phyloP scores from a whole-genome alignment of 768 basidiomycete species.

The Amanita molliuscula region DNA sequence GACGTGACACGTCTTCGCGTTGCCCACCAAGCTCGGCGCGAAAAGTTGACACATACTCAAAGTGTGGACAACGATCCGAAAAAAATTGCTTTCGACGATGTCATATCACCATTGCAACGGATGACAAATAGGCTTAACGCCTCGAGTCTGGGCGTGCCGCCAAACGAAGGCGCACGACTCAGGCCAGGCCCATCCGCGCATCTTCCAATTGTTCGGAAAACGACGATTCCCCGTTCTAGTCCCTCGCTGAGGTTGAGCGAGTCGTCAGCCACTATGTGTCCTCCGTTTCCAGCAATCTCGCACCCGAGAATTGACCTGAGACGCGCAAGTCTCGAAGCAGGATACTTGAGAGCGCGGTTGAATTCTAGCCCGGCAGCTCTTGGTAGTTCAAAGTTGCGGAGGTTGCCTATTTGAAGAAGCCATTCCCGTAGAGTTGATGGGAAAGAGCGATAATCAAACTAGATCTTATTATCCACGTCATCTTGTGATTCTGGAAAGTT shows the following conservation, averaged over 20 bases:
- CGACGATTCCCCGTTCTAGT: not conserved
- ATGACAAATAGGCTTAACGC: constrained; percentile 3
- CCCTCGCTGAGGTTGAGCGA: not conserved
- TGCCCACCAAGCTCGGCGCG: not conserved
- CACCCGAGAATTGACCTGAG: constrained; percentile 4
- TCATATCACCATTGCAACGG: constrained; percentile 5
- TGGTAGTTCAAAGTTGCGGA: not conserved
- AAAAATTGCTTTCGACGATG: not conserved
- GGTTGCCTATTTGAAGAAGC: constrained; percentile 1
- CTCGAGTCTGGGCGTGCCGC: not conserved
- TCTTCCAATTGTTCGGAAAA: not conserved
- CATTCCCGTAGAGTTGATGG: not conserved
- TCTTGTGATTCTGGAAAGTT: not conserved
- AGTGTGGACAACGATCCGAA: not conserved
- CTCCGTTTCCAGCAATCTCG: constrained; percentile 5
- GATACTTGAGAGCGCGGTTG: not conserved
- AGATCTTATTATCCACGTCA: not conserved
- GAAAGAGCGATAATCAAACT: not conserved
- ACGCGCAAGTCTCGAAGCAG: not conserved
- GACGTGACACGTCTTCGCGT: not conserved
- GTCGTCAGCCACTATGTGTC: not conserved
- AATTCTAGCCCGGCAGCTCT: not conserved
- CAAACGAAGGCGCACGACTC: constrained; percentile 1
- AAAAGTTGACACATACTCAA: not conserved
- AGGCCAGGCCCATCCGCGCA: constrained; percentile 1